Conservation (phyloP, 176 grass and related monocot species). For the Saccharum officinarum region DNA sequence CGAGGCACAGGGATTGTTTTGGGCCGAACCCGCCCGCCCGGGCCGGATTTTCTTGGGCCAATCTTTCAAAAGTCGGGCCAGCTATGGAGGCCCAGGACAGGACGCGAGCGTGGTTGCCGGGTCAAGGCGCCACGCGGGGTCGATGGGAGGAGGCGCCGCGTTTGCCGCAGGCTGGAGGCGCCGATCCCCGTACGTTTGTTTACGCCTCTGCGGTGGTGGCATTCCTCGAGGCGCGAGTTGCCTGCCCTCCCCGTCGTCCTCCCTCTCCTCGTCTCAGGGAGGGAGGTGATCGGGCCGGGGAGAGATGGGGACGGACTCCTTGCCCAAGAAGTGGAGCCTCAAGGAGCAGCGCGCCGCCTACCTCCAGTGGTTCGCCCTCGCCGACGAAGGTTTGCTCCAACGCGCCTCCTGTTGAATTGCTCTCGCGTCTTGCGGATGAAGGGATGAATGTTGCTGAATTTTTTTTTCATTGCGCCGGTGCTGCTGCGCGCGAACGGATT, state of each 20-base stretch:
- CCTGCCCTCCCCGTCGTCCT: not conserved
- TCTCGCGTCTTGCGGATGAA: not conserved
- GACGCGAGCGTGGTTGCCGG: not conserved
- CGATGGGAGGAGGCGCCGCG: not conserved
- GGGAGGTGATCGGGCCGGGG: not conserved
- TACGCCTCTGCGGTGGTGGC: not conserved
- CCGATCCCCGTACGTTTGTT: not conserved
- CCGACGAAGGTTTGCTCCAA: constrained; percentile 49
- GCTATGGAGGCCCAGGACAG: not conserved
- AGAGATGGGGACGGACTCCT: constrained; percentile 46
- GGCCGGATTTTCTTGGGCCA: not conserved
- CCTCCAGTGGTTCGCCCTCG: constrained; percentile 60
- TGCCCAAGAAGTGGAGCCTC: constrained; percentile 38
- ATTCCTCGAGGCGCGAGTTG: not conserved
- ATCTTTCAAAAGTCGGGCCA: not conserved
- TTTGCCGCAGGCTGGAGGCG: constrained; percentile 16
- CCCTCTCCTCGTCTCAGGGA: not conserved
- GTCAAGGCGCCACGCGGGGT: not conserved
- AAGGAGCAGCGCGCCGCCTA: constrained; percentile 58
- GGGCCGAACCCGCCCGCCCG: not conserved
- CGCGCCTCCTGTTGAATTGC: no score
- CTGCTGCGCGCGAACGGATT: not conserved
- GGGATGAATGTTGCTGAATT: not conserved
- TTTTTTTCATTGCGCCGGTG: not conserved
- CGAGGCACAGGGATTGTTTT: not conserved